Conservation (phyloP, 2,329 filamentous ascomycete species). For the Tolypocladium cylindrosporum region DNA sequence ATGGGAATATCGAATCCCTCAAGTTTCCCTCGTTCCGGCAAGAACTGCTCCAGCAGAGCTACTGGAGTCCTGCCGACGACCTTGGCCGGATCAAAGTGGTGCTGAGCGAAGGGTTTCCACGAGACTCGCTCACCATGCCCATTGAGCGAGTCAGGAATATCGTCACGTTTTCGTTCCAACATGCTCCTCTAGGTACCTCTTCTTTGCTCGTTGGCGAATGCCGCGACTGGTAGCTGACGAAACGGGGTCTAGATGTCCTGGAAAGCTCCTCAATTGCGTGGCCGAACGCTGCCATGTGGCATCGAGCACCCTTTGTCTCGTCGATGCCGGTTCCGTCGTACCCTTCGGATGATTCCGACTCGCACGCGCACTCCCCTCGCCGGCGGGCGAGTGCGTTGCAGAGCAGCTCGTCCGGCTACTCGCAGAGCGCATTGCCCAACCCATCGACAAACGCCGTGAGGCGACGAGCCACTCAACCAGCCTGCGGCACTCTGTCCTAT, state of each 20-base stretch:
- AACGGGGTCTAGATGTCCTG: slow-evolving; percentile 45
- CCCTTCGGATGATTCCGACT: slow-evolving; percentile 37
- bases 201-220: background rate
- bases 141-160: slow-evolving; percentile 63
- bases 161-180: slow-evolving; percentile 74
- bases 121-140: slow-evolving; percentile 38
- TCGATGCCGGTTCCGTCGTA: slow-evolving; percentile 30
- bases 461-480: slow-evolving; percentile 6
- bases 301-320: slow-evolving; percentile 31
- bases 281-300: slow-evolving; percentile 67
- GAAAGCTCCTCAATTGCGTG: slow-evolving; percentile 68
- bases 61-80: slow-evolving; percentile 63
- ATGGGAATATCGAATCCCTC: slow-evolving; percentile 50
- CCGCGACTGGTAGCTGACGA: background rate
- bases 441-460: background rate
- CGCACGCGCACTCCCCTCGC: slow-evolving; percentile 54
- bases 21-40: slow-evolving; percentile 64
- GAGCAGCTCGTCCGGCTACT: background rate
- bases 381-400: slow-evolving; percentile 12
- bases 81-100: slow-evolving; percentile 67
- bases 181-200: slow-evolving; percentile 62
- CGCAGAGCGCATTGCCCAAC: background rate
- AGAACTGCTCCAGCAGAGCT: slow-evolving; percentile 56
- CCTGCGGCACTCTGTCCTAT: background rate
- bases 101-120: slow-evolving; percentile 61